Percentiles rank a stretch among this genome's conserved stretches.
Conservation (phyloP, 1,284 basidiomycete genomes). For the Hypsizygus ulmarius region DNA sequence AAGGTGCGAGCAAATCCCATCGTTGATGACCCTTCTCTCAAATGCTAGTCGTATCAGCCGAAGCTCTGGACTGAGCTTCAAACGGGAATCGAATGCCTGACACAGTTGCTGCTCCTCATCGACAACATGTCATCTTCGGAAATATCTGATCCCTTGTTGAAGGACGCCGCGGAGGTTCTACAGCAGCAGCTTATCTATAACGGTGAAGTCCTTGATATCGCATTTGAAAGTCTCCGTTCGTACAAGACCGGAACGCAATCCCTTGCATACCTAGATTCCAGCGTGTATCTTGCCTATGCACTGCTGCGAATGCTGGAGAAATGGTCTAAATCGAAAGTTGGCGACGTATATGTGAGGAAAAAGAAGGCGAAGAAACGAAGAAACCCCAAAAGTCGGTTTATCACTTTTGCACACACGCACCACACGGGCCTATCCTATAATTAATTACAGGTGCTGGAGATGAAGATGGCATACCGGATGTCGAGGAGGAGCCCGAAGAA, state of each 20-base stretch:
- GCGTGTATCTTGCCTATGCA: slow-evolving; percentile 79
- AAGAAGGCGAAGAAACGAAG: slow-evolving; percentile 54
- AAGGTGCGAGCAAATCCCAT: slow-evolving; percentile 52
- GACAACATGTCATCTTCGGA: slow-evolving; percentile 59
- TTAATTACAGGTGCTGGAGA: slow-evolving; percentile 41
- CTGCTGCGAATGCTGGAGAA: slow-evolving; percentile 84
- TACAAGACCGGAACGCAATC: slow-evolving; percentile 77
- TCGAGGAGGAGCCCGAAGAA: slow-evolving; percentile 61
- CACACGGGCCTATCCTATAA: slow-evolving; percentile 5
- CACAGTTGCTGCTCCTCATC: slow-evolving; percentile 83
- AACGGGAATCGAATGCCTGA: slow-evolving; percentile 90
- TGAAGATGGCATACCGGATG: slow-evolving; percentile 61
- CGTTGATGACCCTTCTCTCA: slow-evolving; percentile 1
- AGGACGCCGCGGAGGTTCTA: slow-evolving; percentile 75
- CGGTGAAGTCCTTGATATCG: slow-evolving; percentile 86
- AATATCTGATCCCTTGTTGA: slow-evolving; percentile 52
- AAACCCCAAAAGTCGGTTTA: slow-evolving; percentile 45
- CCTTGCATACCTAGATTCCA: slow-evolving; percentile 78
- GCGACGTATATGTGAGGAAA: slow-evolving; percentile 75
- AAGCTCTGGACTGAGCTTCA: slow-evolving; percentile 92
- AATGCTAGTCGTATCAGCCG: slow-evolving; percentile 52
- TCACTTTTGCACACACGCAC: slow-evolving; percentile 15
- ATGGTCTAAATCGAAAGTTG: slow-evolving; percentile 70
- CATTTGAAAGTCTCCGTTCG: slow-evolving; percentile 69
- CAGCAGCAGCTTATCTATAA: slow-evolving; percentile 92